Evolutionary conservation across 495 filamentous ascomycete species (phyloP).

Genomic region (Sordaria brevicollis): DNA sequence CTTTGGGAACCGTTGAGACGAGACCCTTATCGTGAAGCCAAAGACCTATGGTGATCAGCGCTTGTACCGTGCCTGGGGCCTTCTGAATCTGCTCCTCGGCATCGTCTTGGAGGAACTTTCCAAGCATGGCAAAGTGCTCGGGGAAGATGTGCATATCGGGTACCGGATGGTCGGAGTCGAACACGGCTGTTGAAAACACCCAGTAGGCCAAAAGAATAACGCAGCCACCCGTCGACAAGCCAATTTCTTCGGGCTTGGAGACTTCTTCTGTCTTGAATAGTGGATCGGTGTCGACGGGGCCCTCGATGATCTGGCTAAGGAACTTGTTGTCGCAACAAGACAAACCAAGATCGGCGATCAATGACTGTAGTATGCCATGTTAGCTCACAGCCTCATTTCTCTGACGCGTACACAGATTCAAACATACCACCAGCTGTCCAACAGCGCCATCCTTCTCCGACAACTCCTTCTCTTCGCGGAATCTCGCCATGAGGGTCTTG

Average conservation of each 20-base stretch:
- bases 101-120: constrained; percentile 46
- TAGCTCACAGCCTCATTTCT: neutral
- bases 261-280: constrained; percentile 30
- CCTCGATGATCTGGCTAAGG: constrained; percentile 20
- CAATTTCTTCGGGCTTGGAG: constrained; percentile 50
- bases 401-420: neutral
- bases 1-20: constrained; percentile 13
- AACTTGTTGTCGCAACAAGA: constrained; percentile 20
- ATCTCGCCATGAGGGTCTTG: constrained; percentile 49
- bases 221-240: constrained; percentile 61
- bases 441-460: constrained; percentile 58
- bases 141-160: constrained; percentile 52
- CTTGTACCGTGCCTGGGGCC: constrained; percentile 33
- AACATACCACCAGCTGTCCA: constrained; percentile 63
- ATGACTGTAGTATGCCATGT: constrained; percentile 37
- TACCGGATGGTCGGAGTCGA: constrained; percentile 32
- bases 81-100: constrained; percentile 23
- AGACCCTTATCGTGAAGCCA: constrained; percentile 34
- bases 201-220: constrained; percentile 52
- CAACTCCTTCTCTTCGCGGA: constrained; percentile 50
- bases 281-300: constrained; percentile 21
- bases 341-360: constrained; percentile 59
- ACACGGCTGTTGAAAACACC: constrained; percentile 43
- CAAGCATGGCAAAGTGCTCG: constrained; percentile 47
- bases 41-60: constrained; percentile 39